A percentile compares a stretch with the other conserved stretches of the same genome.
These are phyloP conservation scores for Beauveria medogensis DNA, from an alignment of 2,329 filamentous ascomycete genomes.

Conservation along the genomic window DNA sequence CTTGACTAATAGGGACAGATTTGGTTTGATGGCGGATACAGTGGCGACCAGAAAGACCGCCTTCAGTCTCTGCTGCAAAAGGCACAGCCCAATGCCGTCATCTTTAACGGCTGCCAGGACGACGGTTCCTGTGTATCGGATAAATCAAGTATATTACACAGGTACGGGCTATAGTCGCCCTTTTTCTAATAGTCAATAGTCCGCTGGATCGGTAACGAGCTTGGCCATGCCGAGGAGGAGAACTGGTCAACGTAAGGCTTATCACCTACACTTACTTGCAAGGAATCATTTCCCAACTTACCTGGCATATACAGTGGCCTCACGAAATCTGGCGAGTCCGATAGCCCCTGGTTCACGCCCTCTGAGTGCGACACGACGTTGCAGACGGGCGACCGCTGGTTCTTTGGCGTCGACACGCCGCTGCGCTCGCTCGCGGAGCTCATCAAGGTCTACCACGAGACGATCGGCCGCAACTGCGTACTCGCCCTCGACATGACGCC, in stretches of 20 bases:
- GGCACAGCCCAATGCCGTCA: constrained; percentile 17
- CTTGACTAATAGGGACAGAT: constrained; percentile 13
- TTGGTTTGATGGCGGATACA: constrained; percentile 22
- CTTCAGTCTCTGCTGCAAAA: constrained; percentile 16
- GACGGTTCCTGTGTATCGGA: constrained; percentile 17
- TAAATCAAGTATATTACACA: constrained; percentile 8
- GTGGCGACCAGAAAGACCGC: constrained; percentile 15
- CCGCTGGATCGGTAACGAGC: constrained; percentile 19
- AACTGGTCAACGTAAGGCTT: constrained; percentile 19
- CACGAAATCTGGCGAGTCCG: constrained; percentile 15
- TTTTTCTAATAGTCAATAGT: background rate
- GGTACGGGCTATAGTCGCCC: too few relatives aligned
- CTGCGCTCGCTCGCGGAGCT: constrained; percentile 17
- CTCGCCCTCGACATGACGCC: constrained; percentile 19
- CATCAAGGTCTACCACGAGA: constrained; percentile 19
- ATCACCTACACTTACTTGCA: background rate
- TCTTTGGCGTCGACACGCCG: constrained; percentile 17
- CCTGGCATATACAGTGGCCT: constrained; percentile 1
- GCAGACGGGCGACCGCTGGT: constrained; percentile 19
- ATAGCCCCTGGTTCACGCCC: constrained; percentile 17
- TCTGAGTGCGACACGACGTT: constrained; percentile 20
- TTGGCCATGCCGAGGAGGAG: constrained; percentile 16
- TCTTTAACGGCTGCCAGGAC: constrained; percentile 19
- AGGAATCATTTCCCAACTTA: background rate
- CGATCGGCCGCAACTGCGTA: constrained; percentile 19